Evolutionary conservation across 495 filamentous ascomycete genomes (phyloP).

Genomic region (Aspergillus kassunensis): DNA sequence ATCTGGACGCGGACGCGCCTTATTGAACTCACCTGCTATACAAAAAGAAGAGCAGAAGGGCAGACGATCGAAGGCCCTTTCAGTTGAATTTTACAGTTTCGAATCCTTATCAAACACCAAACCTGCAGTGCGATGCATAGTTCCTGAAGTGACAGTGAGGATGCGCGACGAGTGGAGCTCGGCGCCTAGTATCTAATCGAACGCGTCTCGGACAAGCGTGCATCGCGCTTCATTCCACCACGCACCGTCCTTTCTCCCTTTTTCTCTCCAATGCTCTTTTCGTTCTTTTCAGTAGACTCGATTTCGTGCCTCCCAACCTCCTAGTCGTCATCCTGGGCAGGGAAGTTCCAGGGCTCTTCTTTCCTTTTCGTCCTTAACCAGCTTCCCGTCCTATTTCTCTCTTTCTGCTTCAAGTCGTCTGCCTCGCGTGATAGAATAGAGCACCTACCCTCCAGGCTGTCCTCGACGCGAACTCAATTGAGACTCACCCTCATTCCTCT

Average conservation of each 20-base stretch:
- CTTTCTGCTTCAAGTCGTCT: conserved; percentile 3
- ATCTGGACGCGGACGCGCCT: conserved; percentile 19
- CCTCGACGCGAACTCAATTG: conserved; percentile 23
- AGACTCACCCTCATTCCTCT: conserved; percentile 7
- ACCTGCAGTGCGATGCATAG: conserved; percentile 16
- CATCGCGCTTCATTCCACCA: conserved; percentile 37
- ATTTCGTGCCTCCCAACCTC: conserved; percentile 20
- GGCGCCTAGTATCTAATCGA: conserved; percentile 43
- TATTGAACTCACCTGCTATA: background rate
- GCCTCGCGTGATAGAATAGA: conserved; percentile 14
- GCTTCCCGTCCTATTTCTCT: conserved; percentile 14
- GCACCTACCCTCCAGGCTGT: background rate
- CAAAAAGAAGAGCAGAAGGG: background rate
- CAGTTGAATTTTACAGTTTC: background rate
- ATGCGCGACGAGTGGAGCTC: conserved; percentile 28
- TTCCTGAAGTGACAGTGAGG: conserved; percentile 7
- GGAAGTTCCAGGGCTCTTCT: conserved; percentile 17
- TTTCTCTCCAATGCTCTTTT: conserved; percentile 28
- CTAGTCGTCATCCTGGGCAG: conserved; percentile 17
- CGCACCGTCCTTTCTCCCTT: conserved; percentile 36
- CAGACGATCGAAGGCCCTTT: background rate
- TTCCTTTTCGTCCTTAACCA: conserved; percentile 21
- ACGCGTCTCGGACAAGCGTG: conserved; percentile 50
- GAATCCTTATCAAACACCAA: background rate
- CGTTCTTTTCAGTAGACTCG: conserved; percentile 18